Evolutionary conservation across 805 yeast genomes (phyloP).

Genomic region (Isabelozyma gotoi): DNA sequence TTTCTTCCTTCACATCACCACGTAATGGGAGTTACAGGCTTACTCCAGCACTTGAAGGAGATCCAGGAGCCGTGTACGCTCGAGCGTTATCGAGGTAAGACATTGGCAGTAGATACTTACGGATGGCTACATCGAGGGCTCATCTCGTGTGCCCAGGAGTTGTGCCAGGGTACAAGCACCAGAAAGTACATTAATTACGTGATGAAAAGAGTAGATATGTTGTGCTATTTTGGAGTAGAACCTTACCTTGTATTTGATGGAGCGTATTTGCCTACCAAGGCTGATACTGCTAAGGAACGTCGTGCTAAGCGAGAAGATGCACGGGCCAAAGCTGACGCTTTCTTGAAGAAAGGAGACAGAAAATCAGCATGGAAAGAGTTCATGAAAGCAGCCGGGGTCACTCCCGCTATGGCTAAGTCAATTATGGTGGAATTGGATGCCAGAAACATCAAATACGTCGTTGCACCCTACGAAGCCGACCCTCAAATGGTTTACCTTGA

Average conservation of each 20-base stretch:
- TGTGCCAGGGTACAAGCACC: conserved; percentile 71
- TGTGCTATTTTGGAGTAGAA: conserved; percentile 63
- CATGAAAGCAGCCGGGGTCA: conserved; percentile 79
- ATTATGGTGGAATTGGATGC: conserved; percentile 69
- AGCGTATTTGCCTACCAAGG: conserved; percentile 76
- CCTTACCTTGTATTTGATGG: conserved; percentile 96
- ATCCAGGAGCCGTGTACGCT: conserved; percentile 63
- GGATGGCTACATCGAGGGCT: conserved; percentile 95
- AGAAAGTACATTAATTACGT: conserved; percentile 70
- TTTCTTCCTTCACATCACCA: too few species aligned
- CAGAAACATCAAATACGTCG: conserved; percentile 65
- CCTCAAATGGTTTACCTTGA: conserved; percentile 94
- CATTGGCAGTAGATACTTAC: conserved; percentile 91
- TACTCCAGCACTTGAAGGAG: conserved; percentile 74
- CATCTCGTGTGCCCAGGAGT: conserved; percentile 77
- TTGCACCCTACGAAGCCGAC: conserved; percentile 98
- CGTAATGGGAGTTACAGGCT: conserved; percentile 79
- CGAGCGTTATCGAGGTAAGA: conserved; percentile 64
- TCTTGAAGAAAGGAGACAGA: conserved; percentile 52
- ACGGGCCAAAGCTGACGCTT: conserved; percentile 51
- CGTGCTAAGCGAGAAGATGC: conserved; percentile 57
- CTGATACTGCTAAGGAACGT: conserved; percentile 68
- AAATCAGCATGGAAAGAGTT: conserved; percentile 65
- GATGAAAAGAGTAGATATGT: conserved; percentile 63
- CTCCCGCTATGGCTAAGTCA: conserved; percentile 88